A percentile compares a stretch with the other conserved stretches of the same genome.
These are phyloP conservation scores for Zygotorulaspora danielsina DNA, from an alignment of 805 yeast genomes.

Conservation along the genomic window DNA sequence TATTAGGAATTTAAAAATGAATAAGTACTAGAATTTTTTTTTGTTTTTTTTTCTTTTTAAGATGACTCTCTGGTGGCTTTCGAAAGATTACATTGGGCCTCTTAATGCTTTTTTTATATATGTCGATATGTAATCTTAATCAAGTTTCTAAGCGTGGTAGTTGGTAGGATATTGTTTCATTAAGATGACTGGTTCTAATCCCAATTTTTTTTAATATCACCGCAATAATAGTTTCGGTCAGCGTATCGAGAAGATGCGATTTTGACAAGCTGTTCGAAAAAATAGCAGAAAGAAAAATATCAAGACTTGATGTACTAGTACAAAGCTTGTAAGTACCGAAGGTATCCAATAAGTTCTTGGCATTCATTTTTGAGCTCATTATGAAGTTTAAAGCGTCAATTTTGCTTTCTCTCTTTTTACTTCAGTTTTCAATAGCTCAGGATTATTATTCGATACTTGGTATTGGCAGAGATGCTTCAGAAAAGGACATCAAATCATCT, in stretches of 20 bases:
- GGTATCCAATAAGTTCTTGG: neutral
- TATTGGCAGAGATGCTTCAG: constrained; percentile 61
- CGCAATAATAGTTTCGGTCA: no score
- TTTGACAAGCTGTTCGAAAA: constrained; percentile 9
- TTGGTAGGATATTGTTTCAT: no score
- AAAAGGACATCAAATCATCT: constrained; percentile 78
- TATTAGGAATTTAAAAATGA: constrained; percentile 5
- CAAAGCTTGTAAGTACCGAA: no score
- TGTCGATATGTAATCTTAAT: constrained; percentile 1
- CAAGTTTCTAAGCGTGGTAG: neutral
- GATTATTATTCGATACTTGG: constrained; percentile 67
- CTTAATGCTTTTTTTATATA: neutral
- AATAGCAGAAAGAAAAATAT: no score
- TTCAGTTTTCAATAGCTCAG: constrained; percentile 30
- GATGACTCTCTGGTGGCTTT: constrained; percentile 1
- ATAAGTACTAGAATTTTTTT: constrained; percentile 2
- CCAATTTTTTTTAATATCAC: no score
- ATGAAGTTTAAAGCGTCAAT: constrained; percentile 8
- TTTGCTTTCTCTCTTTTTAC: constrained; percentile 8
- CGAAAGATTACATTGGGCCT: neutral
- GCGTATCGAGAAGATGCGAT: neutral
- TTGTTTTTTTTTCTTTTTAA: constrained; percentile 7
- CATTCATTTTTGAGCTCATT: neutral
- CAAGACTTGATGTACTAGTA: no score
- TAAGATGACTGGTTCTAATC: no score